Evolutionary conservation across 2,329 filamentous ascomycete species (phyloP).

Genomic region (Aspergillus japonicus): DNA sequence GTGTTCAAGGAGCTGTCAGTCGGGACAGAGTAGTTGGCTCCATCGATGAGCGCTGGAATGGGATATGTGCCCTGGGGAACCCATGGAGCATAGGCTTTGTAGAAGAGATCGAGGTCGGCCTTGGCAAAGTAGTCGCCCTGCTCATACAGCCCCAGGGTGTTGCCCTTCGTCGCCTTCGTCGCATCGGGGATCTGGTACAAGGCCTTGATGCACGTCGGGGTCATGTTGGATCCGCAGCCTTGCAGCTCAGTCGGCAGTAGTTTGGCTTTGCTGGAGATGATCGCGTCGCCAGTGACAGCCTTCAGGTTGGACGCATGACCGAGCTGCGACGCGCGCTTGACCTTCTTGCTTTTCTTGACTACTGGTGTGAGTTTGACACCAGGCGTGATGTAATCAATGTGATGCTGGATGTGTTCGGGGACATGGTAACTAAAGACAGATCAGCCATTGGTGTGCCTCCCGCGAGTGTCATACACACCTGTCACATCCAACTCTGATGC

Average conservation of each 20-base stretch:
- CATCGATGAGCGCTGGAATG: conserved; percentile 48
- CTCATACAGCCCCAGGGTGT: conserved; percentile 56
- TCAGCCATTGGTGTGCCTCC: not conserved
- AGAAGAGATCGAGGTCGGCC: conserved; percentile 51
- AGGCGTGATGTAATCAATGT: conserved; percentile 58
- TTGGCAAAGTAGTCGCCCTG: conserved; percentile 55
- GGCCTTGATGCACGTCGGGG: conserved; percentile 55
- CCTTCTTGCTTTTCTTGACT: conserved; percentile 24
- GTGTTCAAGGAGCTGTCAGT: conserved; percentile 33
- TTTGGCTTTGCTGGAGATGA: conserved; percentile 3
- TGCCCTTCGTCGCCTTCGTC: conserved; percentile 41
- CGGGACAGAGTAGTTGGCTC: conserved; percentile 42
- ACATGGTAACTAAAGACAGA: conserved; percentile 45
- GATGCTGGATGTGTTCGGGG: conserved; percentile 47
- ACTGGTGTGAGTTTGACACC: conserved; percentile 52
- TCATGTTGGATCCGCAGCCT: conserved; percentile 56
- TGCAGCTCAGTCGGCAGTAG: conserved; percentile 30
- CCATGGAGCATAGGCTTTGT: conserved; percentile 43
- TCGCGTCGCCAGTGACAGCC: not conserved
- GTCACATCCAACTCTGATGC: conserved; percentile 36
- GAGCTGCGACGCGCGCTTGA: conserved; percentile 23
- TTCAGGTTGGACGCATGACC: conserved; percentile 11
- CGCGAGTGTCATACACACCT: conserved; percentile 29
- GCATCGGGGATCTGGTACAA: conserved; percentile 49
- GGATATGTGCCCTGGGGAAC: conserved; percentile 48